Conservation (phyloP, 495 filamentous ascomycete species). For the Trichoderma orchidacearum region DNA sequence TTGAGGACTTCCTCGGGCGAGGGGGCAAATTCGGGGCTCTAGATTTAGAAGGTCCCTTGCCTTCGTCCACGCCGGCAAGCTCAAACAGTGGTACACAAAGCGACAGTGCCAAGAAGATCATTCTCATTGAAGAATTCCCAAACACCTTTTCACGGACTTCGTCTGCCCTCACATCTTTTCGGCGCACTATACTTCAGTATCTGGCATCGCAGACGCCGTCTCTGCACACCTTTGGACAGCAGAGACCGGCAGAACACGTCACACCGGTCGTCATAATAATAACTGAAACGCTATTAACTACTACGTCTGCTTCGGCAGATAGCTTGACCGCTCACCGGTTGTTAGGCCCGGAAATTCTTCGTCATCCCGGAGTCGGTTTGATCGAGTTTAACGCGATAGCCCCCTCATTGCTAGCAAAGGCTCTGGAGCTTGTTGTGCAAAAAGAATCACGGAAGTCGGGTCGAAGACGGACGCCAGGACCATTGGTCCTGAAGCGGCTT, state of each 20-base stretch:
- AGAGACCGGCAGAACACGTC: slow-evolving; percentile 22
- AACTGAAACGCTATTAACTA: slow-evolving; percentile 72
- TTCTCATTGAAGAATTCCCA: slow-evolving; percentile 91
- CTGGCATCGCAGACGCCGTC: slow-evolving; percentile 46
- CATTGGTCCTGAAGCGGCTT: slow-evolving; percentile 56
- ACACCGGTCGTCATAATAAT: slow-evolving; percentile 80
- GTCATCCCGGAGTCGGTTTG: slow-evolving; percentile 57
- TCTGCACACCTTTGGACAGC: slow-evolving; percentile 18
- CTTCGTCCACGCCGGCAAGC: slow-evolving; percentile 5
- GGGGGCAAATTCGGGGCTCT: slow-evolving; percentile 68
- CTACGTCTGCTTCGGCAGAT: slow-evolving; percentile 60
- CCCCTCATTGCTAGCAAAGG: slow-evolving; percentile 72
- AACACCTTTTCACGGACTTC: slow-evolving; percentile 61
- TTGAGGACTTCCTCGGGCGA: slow-evolving; percentile 79
- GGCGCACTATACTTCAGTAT: slow-evolving; percentile 58
- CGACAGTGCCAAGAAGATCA: slow-evolving; percentile 31
- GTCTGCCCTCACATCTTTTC: slow-evolving; percentile 55
- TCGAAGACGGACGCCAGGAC: slow-evolving; percentile 51
- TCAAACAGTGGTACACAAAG: not conserved
- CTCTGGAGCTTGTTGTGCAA: slow-evolving; percentile 60
- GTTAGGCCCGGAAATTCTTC: slow-evolving; percentile 70
- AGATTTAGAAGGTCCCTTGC: slow-evolving; percentile 19
- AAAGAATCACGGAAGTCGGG: slow-evolving; percentile 67
- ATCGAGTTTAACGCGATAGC: slow-evolving; percentile 92
- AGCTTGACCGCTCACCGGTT: slow-evolving; percentile 84